phyloP scores from a whole-genome alignment of 2,329 filamentous ascomycete genomes.

The Beauveria medogensis region DNA sequence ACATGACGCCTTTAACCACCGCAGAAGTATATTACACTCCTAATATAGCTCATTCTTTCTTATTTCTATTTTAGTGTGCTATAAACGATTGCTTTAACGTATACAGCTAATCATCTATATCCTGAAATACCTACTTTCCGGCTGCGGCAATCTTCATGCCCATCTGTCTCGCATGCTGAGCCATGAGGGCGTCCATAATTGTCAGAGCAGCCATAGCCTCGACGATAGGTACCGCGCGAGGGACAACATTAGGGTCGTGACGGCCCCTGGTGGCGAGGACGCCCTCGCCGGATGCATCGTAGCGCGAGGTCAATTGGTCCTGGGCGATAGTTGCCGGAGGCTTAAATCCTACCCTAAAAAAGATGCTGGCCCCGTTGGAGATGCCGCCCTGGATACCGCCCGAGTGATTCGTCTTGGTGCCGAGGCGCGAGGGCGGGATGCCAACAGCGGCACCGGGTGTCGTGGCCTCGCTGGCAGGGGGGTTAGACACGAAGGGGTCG shows the following conservation, averaged over 20 bases:
- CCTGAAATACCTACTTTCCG: background rate
- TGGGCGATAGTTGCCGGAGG: slow-evolving; percentile 88
- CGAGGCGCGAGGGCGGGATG: slow-evolving; percentile 52
- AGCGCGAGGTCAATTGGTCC: slow-evolving; percentile 75
- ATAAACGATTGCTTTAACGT: background rate
- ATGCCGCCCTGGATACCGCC: slow-evolving; percentile 95
- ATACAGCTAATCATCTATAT: background rate
- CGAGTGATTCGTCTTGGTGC: slow-evolving; percentile 89
- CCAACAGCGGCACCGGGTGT: slow-evolving; percentile 20
- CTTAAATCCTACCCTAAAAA: slow-evolving; percentile 96
- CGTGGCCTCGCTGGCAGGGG: slow-evolving; percentile 18
- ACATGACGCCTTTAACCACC: background rate
- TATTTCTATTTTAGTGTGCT: background rate
- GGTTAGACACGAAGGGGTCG: slow-evolving; percentile 44
- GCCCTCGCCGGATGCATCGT: slow-evolving; percentile 63
- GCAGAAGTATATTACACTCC: background rate
- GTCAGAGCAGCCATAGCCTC: slow-evolving; percentile 88
- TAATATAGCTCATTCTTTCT: slow-evolving; percentile 1
- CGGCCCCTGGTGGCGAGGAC: slow-evolving; percentile 83
- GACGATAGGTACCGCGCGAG: slow-evolving; percentile 61
- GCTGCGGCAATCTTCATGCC: slow-evolving; percentile 20
- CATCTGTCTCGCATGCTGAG: slow-evolving; percentile 59
- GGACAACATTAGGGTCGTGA: slow-evolving; percentile 90
- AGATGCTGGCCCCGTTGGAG: slow-evolving; percentile 85
- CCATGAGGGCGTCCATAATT: slow-evolving; percentile 78